Evolutionary conservation across 371 early-diverging fungal genomes (phyloP), one percentile per base, ranked within the genome.

Genomic region (Cokeromyces recurvatus): DNA sequence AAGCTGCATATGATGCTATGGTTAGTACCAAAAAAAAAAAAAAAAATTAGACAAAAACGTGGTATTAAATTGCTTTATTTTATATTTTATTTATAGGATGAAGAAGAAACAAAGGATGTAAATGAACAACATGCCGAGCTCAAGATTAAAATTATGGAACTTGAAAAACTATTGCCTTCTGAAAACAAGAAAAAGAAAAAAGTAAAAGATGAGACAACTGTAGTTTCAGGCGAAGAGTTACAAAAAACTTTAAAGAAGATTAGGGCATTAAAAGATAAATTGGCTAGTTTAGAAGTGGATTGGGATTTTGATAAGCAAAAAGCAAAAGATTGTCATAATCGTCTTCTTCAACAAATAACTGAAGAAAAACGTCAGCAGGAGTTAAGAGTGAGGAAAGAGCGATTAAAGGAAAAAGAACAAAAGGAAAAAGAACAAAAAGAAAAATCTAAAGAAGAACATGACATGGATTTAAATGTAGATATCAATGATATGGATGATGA

Each of bases 231-330:
- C 1, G 46, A 35, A 20, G 58, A 66, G 32, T 12, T 51, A 1
- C 38, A 37, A 20, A 23, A 43, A n/a, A 38, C 78, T 12, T 65
- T 65, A 16, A 62, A 70, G 14, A 64, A 64, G 5, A 64, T 79
- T 12, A 64, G 64, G 3, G 57, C 66, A 8, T 17, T 82, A n/a
- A 76, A 84, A 15, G 61, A 70, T 22, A 55, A 48, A 2, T 25
- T 80, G 34, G 56, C 53, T 11, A 68, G 68, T 19, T 44, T 77
- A 15, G 81, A 80, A 40, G 55, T 59, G 15, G 74, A 75, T 43
- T 72, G 74, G 64, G 71, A 71, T 14, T 80, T 66, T 42, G 66
- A 74, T 51, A 66, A 66, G 31, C 57, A 46, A 31, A 45, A 61
- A 44, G 68, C 77, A 10, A 57, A 75, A 8, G 51, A 56, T 1